Evolutionary conservation across 1,139 yeast genomes (phyloP).

Genomic region (Taiozyma sp.): DNA sequence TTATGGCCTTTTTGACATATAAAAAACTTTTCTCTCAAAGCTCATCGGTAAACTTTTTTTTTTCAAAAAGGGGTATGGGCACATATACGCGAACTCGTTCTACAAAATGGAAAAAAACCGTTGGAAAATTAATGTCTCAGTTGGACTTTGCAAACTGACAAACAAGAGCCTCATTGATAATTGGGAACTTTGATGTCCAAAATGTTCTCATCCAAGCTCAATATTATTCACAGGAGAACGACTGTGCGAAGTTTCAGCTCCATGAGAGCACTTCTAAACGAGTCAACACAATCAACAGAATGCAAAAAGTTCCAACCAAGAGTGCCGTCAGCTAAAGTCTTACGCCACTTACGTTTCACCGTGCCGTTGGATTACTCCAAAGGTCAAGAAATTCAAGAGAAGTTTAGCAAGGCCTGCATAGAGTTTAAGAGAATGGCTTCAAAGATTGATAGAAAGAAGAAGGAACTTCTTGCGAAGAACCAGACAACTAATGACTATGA

Average conservation of each 20-base stretch:
- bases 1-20: neutral
- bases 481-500: constrained; percentile 42
- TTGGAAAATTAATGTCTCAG: too few relatives aligned
- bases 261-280: neutral
- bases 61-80: neutral
- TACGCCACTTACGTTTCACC: constrained; percentile 63
- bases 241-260: neutral
- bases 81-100: neutral
- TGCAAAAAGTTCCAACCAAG: constrained; percentile 23
- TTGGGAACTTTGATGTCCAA: neutral
- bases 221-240: neutral
- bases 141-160: too few relatives aligned
- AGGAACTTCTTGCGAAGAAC: constrained; percentile 37
- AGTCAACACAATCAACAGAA: neutral
- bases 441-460: constrained; percentile 39
- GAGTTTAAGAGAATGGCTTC: constrained; percentile 55
- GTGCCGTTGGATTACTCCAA: constrained; percentile 48
- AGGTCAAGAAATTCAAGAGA: constrained; percentile 62
- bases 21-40: neutral
- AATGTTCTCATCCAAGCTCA: neutral
- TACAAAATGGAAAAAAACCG: neutral
- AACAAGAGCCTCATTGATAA: too few relatives aligned
- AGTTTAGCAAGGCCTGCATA: constrained; percentile 55
- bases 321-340: constrained; percentile 30
- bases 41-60: neutral